A percentile compares a stretch with the other conserved stretches of the same genome.
phyloP scores from a whole-genome alignment of 2,329 filamentous ascomycete genomes.

The Claviceps capensis region DNA sequence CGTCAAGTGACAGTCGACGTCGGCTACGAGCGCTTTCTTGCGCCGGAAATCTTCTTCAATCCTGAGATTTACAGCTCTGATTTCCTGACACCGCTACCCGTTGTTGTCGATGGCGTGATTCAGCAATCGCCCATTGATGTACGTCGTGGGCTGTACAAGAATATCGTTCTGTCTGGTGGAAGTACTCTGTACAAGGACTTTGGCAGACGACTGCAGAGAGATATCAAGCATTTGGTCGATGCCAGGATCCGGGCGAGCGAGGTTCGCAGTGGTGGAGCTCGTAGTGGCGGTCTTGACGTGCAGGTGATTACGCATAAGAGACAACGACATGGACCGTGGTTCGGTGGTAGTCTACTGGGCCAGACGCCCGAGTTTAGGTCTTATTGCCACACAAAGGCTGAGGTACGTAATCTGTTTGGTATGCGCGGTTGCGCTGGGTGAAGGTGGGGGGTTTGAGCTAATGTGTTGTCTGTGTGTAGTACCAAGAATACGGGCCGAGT shows the following conservation, averaged over 20 bases:
- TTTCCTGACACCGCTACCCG: constrained; percentile 88
- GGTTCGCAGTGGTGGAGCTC: constrained; percentile 78
- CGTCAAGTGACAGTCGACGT: constrained; percentile 78
- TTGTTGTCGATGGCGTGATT: constrained; percentile 90
- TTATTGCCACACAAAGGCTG: constrained; percentile 90
- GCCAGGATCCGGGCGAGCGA: constrained; percentile 87
- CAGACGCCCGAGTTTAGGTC: constrained; percentile 97
- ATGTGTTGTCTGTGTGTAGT: constrained; percentile 33
- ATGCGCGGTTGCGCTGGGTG: not conserved
- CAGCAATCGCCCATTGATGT: constrained; percentile 97
- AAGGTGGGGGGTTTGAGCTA: constrained; percentile 7
- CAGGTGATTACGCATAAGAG: constrained; percentile 96
- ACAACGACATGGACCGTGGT: constrained; percentile 96
- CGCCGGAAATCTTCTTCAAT: constrained; percentile 99
- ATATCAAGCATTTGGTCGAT: constrained; percentile 93
- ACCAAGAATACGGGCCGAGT: constrained; percentile 90
- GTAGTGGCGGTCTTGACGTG: constrained; percentile 87
- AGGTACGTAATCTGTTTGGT: constrained; percentile 29
- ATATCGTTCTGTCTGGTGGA: constrained; percentile 94
- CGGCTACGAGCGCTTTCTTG: constrained; percentile 94
- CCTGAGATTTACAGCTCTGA: constrained; percentile 99
- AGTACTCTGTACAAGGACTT: constrained; percentile 99
- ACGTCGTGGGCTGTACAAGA: constrained; percentile 94
- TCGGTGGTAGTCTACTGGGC: constrained; percentile 87
- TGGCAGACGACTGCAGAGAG: constrained; percentile 84